Conservation (phyloP, 2,329 filamentous ascomycete species). For the Periconia sp. region DNA sequence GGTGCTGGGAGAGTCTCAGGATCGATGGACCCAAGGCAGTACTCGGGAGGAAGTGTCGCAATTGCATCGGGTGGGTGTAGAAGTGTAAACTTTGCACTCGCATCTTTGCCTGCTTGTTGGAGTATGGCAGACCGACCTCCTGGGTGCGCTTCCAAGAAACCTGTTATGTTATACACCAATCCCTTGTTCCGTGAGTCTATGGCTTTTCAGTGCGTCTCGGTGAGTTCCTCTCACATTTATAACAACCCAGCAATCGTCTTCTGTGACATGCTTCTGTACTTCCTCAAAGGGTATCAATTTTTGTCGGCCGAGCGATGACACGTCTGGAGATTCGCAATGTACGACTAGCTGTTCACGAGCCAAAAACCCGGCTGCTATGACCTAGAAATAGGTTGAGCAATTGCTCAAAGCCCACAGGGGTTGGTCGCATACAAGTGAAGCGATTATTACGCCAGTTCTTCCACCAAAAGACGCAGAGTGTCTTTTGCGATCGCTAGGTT, state of each 20-base stretch:
- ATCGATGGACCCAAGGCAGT: neutral
- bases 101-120: neutral
- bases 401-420: neutral
- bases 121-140: neutral
- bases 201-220: neutral
- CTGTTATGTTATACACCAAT: neutral
- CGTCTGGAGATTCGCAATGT: neutral
- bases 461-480: too few species aligned
- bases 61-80: slow-evolving; percentile 1
- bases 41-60: neutral
- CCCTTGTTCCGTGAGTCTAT: neutral
- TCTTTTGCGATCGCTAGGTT: too few species aligned
- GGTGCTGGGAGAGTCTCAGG: neutral
- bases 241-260: slow-evolving; percentile 6
- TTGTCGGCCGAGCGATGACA: neutral
- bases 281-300: slow-evolving; percentile 2
- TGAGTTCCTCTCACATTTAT: neutral
- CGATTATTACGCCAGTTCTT: too few species aligned
- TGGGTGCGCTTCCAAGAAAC: neutral
- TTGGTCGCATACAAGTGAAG: too few species aligned
- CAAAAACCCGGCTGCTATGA: neutral
- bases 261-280: slow-evolving; percentile 2
- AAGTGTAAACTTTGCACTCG: neutral
- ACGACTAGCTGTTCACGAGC: neutral
- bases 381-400: neutral